Evolutionary conservation across 306 rosid species (phyloP).

Genomic region (Vigna trinervia): DNA sequence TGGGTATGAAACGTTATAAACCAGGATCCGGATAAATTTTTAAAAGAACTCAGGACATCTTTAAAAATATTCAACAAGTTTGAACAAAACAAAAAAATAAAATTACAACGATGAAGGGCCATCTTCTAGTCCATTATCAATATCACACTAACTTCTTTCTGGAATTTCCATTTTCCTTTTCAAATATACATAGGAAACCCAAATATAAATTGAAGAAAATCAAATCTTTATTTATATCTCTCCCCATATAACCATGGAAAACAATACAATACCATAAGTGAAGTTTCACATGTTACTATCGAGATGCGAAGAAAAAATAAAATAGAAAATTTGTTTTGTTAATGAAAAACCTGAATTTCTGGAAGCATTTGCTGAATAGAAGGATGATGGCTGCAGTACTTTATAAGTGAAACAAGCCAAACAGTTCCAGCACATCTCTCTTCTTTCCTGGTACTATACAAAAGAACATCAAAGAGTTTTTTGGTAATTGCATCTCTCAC

Average conservation of each 20-base stretch:
- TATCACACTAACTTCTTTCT: not conserved
- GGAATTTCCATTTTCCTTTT: not conserved
- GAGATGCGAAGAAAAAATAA: not conserved
- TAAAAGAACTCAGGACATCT: constrained; percentile 5
- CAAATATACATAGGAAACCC: not conserved
- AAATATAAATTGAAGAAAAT: not conserved
- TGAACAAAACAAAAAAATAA: constrained; percentile 32
- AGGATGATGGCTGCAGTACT: constrained; percentile 87
- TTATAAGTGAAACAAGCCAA: constrained; percentile 89
- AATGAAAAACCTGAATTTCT: constrained; percentile 85
- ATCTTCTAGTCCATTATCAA: constrained; percentile 32
- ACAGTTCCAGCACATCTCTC: constrained; percentile 98
- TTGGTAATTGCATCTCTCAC: constrained; percentile 77
- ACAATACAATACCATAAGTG: constrained; percentile 29
- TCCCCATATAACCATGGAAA: constrained; percentile 30
- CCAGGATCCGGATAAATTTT: not conserved
- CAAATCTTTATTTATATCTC: not conserved
- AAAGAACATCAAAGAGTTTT: constrained; percentile 86
- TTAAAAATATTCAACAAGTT: constrained; percentile 15
- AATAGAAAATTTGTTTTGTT: constrained; percentile 11
- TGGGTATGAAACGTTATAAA: constrained; percentile 15
- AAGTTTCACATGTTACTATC: constrained; percentile 13
- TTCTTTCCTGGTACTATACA: constrained; percentile 93
- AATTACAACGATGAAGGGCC: constrained; percentile 5
- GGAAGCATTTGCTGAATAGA: constrained; percentile 87